These are phyloP conservation scores for Cladosporium sp. DNA, from an alignment of 2,329 filamentous ascomycete genomes.

Conservation along the genomic window DNA sequence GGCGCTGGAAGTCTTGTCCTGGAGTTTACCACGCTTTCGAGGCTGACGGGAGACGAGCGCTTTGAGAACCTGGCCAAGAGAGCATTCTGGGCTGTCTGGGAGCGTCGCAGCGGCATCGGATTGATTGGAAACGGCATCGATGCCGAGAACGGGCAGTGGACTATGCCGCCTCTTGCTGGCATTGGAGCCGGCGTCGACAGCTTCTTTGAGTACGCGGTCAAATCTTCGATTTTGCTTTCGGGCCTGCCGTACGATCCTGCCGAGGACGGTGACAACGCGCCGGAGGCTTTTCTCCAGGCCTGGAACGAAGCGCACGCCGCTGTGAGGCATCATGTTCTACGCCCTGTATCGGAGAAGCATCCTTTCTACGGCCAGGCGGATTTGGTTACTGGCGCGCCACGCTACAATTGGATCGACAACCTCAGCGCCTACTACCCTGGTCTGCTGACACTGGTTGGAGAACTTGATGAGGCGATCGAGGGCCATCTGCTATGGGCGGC, in stretches of 20 bases:
- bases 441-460: slow-evolving; percentile 74
- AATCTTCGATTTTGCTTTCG: slow-evolving; percentile 85
- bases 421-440: slow-evolving; percentile 93
- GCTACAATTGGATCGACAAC: slow-evolving; percentile 93
- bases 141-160: slow-evolving; percentile 82
- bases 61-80: slow-evolving; percentile 86
- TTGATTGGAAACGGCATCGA: slow-evolving; percentile 89
- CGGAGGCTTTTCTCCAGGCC: slow-evolving; percentile 70
- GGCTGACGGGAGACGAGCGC: slow-evolving; percentile 76
- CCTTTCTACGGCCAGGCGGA: slow-evolving; percentile 93
- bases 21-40: slow-evolving; percentile 85
- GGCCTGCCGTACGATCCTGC: slow-evolving; percentile 48
- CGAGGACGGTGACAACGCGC: slow-evolving; percentile 55
- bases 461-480: slow-evolving; percentile 84
- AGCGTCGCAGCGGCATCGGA: slow-evolving; percentile 73
- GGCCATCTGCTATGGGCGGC: slow-evolving; percentile 87
- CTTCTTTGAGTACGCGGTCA: slow-evolving; percentile 97
- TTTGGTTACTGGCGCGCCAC: slow-evolving; percentile 76
- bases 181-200: slow-evolving; percentile 96
- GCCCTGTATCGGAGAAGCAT: slow-evolving; percentile 63
- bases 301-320: slow-evolving; percentile 84
- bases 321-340: slow-evolving; percentile 88
- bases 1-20: slow-evolving; percentile 93
- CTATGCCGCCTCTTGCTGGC: slow-evolving; percentile 74
- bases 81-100: slow-evolving; percentile 98